Percentiles rank a stretch among this genome's conserved stretches.
Evolutionary conservation across 345 rosid species (phyloP).

Genomic region (Eucalyptus cladocalyx): DNA sequence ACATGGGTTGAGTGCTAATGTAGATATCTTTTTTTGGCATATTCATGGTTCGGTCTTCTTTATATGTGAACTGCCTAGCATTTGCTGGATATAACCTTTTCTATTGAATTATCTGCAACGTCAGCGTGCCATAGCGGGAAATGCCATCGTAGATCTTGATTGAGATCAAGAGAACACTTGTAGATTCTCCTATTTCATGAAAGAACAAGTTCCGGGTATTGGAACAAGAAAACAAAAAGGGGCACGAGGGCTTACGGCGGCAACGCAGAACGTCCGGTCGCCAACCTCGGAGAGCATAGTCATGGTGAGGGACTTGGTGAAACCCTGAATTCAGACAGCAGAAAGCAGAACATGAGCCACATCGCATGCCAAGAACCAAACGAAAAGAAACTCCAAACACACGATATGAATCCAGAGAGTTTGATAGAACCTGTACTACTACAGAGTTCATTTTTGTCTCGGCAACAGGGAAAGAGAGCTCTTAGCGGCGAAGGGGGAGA

Average conservation of each 20-base stretch:
- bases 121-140: not conserved
- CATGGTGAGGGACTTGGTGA: slow-evolving; percentile 91
- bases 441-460: not conserved
- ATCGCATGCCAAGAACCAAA: not conserved
- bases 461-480: not conserved
- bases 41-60: not conserved
- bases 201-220: not conserved
- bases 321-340: slow-evolving; percentile 31
- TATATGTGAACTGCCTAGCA: not conserved
- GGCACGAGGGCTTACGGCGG: slow-evolving; percentile 41
- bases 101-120: not conserved
- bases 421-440: not conserved
- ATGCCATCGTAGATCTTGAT: not conserved
- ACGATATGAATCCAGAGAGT: not conserved
- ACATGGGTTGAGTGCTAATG: not conserved
- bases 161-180: not conserved
- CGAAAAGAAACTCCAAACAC: not conserved
- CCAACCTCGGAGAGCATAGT: slow-evolving; percentile 94
- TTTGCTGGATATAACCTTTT: not conserved
- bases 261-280: slow-evolving; percentile 92
- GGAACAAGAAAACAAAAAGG: not conserved
- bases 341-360: not conserved
- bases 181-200: not conserved
- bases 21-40: not conserved
- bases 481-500: not conserved